phyloP scores from a whole-genome alignment of 2,329 filamentous ascomycete genomes.

The Fusarium lateritium region DNA sequence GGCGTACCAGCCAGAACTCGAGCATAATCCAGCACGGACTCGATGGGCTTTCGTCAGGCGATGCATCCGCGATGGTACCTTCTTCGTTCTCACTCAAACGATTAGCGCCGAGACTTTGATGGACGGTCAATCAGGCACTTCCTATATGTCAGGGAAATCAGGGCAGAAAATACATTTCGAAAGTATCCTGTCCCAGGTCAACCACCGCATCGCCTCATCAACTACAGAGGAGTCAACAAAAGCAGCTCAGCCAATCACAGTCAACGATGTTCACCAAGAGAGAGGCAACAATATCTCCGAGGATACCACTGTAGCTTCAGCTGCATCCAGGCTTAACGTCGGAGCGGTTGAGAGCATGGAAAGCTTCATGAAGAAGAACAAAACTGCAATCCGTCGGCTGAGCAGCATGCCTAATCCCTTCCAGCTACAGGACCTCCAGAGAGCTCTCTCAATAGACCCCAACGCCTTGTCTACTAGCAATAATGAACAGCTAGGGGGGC shows the following conservation, averaged over 20 bases:
- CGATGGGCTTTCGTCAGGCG: constrained; percentile 66
- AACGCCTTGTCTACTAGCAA: not conserved
- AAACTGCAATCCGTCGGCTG: constrained; percentile 30
- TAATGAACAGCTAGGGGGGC: constrained; percentile 11
- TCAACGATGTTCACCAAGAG: constrained; percentile 36
- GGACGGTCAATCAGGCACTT: constrained; percentile 10
- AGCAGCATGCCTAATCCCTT: constrained; percentile 29
- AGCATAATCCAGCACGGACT: constrained; percentile 66
- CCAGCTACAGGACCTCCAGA: constrained; percentile 19
- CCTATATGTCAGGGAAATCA: constrained; percentile 33
- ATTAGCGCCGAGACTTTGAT: constrained; percentile 31
- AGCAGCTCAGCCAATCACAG: not conserved
- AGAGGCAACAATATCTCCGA: not conserved
- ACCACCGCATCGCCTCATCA: constrained; percentile 16
- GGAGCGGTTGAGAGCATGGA: constrained; percentile 32
- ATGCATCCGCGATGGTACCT: constrained; percentile 64
- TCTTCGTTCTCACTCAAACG: constrained; percentile 64
- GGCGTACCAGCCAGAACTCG: constrained; percentile 66
- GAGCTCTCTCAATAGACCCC: not conserved
- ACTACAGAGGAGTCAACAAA: not conserved
- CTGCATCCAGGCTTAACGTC: constrained; percentile 15
- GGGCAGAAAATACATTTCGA: constrained; percentile 41
- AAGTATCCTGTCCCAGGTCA: constrained; percentile 39
- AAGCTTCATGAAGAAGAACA: constrained; percentile 40
- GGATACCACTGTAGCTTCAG: not conserved